phyloP scores from a whole-genome alignment of 257 asterid species.

The Ilex aquifolium region DNA sequence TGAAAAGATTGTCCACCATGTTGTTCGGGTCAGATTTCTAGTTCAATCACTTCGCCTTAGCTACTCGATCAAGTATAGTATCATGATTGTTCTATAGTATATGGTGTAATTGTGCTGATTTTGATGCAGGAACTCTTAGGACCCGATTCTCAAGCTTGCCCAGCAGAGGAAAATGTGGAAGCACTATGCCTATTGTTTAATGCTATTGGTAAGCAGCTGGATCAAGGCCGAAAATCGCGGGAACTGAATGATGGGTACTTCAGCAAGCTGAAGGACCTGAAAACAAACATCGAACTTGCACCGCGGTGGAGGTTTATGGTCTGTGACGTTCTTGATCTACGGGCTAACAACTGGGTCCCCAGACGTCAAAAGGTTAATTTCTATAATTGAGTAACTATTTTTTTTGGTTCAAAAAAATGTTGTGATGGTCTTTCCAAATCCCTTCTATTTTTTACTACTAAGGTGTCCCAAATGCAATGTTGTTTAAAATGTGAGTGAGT shows the following conservation, averaged over 20 bases:
- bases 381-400: background rate
- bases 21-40: background rate
- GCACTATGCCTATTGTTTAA: conserved; percentile 4
- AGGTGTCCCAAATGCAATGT: too few relatives aligned
- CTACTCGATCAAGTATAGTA: background rate
- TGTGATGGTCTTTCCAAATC: too few relatives aligned
- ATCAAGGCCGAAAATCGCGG: background rate
- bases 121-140: conserved; percentile 4
- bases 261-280: background rate
- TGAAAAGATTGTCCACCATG: conserved; percentile 1
- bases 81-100: background rate
- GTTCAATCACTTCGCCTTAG: background rate
- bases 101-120: background rate
- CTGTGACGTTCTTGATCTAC: conserved; percentile 3
- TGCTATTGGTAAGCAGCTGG: conserved; percentile 9
- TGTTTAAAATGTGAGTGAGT: too few relatives aligned
- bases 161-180: conserved; percentile 8
- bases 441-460: too few relatives aligned
- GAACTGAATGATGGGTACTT: background rate
- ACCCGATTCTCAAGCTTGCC: background rate
- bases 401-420: background rate
- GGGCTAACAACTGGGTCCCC: conserved; percentile 1
- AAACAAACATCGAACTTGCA: background rate
- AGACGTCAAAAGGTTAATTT: background rate
- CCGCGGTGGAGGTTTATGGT: conserved; percentile 5